Evolutionary conservation across 805 yeast species (phyloP), one percentile per base, ranked within the genome.

Genomic region (Hanseniaspora taiwanica): DNA sequence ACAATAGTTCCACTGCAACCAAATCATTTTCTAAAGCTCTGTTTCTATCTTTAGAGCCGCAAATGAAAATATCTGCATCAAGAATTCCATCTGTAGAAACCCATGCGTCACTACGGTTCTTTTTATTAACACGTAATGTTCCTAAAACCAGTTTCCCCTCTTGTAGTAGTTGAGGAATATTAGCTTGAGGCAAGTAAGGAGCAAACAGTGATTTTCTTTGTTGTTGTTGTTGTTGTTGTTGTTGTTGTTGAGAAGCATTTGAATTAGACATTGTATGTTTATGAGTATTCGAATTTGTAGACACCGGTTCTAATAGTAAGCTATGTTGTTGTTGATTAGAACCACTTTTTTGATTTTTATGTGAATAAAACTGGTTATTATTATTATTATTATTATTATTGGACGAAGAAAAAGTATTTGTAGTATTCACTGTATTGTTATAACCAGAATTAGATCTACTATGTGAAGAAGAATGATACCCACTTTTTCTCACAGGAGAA

Each of bases 41-140:
- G 61, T 91, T 91, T 59, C 98, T 81, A 62, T 91, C 98, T 59
- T 91, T 91, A 9, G 97, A 87, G 9, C 98, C 98, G 65, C 97
- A 91, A 48, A 91, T 91, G 55, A 86, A 91, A 45, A 91, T 85
- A 60, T 91, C 98, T 0, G 98, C 94, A 60, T 91, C 98, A 46
- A 91, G 70, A 24, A 87, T 71, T 1, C 96, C 96, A 58, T 87
- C 96, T 1, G 97, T 89, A 6, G 95, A 77, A n/a, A 91, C 97
- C 62, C 93, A 91, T 0, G 98, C 98, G 62, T 91, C 97, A 1
- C 96, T 85, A 52, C 98, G 72, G 59, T 91, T 91, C 61, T 91
- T 91, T 61, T 86, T 87, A 64, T 91, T 91, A 35, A 91, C 98
- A 48, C 98, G 73, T 51, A 91, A 66, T 21, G 80, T 81, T 51